Evolutionary conservation across 257 asterid species (phyloP), one percentile per base, ranked within the genome.

Genomic region (Solanum medicagineum): DNA sequence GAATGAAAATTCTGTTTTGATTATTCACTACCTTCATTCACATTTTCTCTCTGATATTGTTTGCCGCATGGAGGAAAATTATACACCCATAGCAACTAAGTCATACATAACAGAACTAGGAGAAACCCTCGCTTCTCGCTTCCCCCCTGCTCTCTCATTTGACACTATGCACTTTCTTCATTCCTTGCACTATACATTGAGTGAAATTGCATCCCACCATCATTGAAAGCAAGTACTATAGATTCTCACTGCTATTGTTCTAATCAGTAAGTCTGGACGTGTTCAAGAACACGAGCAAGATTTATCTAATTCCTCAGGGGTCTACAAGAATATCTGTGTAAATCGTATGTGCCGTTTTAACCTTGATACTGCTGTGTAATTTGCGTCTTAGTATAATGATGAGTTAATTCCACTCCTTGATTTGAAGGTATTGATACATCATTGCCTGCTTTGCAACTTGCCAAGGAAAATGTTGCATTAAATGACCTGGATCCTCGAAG

Each of bases 361-460:
- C 20, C 81, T 49, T 75, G 81, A 42, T 22, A 75, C 22, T 75
- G 8, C 22, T 22, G 11, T 49, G n/a, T 75, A 75, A 75, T 75
- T 75, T 49, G 81, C 60, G 1, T 22, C 81, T 75, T 81, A n/a
- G 74, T 81, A 13, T 55, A 44, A 54, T 53, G 49, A 66, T 81
- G 80, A 59, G 62, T 84, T 84, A 80, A 85, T 83, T 55, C 29
- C 82, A 83, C 85, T 81, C 80, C 69, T 87, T 86, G 81, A 80
- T 40, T 88, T 86, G 86, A 88, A 94, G 98, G 98, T 84, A 91
- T 96, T 84, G 99, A 96, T 91, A 91, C 99, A 29, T 96, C 99
- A 81, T 88, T 92, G 90, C 94, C 95, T 80, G 97, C 98, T 42
- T 79, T 96, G 87, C 93, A 91, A 74, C 92, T 95, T 86, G 98